Base-by-base conservation (phyloP, 2,329 filamentous ascomycete genomes). In the Gyromitra esculenta region DNA sequence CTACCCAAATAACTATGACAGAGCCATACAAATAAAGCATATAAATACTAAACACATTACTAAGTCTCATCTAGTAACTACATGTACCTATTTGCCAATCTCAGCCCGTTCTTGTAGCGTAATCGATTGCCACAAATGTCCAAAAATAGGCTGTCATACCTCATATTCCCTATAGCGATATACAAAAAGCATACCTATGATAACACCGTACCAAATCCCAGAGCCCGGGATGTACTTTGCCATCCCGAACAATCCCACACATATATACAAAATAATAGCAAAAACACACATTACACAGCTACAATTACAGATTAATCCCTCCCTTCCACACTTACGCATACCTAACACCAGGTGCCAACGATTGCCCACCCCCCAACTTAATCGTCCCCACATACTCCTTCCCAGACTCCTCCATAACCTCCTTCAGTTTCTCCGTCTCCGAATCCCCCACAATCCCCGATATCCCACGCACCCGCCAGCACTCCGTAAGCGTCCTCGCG, bases 381-480 rank as follows among this genome's bases (percentile, higher is more conserved):
- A 75, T 65, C 9, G 25, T 64, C 13, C 73, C 73, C 1, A 75
- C 60, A 37, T 75, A 75, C 52, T 77, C 76, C 65, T 6, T 50
- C 13, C 50, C 65, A 8, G 64, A 57, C 25, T n/a, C 15, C 25
- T 66, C 50, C 60, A 41, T 56, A 8, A 67, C 35, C 18, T 65
- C 66, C 66, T 31, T 52, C 25, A 18, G 9, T 60, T 60, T 74
- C 54, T n/a, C 39, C 2, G 48, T 3, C 37, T 57, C 66, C 5
- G 56, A 52, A 63, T 76, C 76, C 2, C 76, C 76, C 15, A 77
- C 76, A 9, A 72, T 65, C 5, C 76, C 76, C 35, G 76, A 50
- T 13, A 77, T 76, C 43, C 52, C 48, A 35, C 45, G 72, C 3
- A 48, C 73, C 54, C 76, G 65, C 72, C 73, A 77, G 48, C 76